phyloP scores from a whole-genome alignment of 2,329 filamentous ascomycete genomes.

The Xylariaceae sp. region DNA sequence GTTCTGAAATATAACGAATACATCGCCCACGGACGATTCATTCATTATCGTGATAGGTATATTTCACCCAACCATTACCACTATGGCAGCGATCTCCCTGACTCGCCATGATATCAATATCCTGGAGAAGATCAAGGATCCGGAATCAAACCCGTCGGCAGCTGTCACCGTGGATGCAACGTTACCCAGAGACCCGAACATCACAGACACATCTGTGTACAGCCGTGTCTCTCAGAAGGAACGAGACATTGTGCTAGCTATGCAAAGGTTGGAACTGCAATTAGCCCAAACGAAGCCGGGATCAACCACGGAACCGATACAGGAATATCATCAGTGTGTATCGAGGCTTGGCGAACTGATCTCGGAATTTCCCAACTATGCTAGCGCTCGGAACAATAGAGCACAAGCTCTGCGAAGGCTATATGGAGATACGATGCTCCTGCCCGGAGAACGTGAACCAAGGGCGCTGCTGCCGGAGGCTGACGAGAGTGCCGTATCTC shows the following conservation, averaged over 20 bases:
- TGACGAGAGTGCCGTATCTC: slow-evolving; percentile 41
- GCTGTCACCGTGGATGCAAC: slow-evolving; percentile 57
- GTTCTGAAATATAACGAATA: neutral
- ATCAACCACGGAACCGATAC: slow-evolving; percentile 43
- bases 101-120: slow-evolving; percentile 63
- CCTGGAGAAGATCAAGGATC: slow-evolving; percentile 68
- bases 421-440: slow-evolving; percentile 63
- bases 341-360: slow-evolving; percentile 59
- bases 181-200: slow-evolving; percentile 59
- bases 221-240: slow-evolving; percentile 54
- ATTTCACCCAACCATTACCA: neutral
- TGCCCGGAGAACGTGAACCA: slow-evolving; percentile 43
- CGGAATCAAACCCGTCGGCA: slow-evolving; percentile 61
- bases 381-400: slow-evolving; percentile 74
- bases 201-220: slow-evolving; percentile 55
- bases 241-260: slow-evolving; percentile 54
- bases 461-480: slow-evolving; percentile 47
- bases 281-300: slow-evolving; percentile 46
- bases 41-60: neutral
- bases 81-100: slow-evolving; percentile 54
- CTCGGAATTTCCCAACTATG: slow-evolving; percentile 63
- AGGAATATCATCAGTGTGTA: slow-evolving; percentile 52
- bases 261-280: slow-evolving; percentile 59
- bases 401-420: slow-evolving; percentile 67
- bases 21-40: neutral